These are phyloP conservation scores for Heracleum sosnowskyi DNA, from an alignment of 129 eudicot species.

Conservation along the genomic window DNA sequence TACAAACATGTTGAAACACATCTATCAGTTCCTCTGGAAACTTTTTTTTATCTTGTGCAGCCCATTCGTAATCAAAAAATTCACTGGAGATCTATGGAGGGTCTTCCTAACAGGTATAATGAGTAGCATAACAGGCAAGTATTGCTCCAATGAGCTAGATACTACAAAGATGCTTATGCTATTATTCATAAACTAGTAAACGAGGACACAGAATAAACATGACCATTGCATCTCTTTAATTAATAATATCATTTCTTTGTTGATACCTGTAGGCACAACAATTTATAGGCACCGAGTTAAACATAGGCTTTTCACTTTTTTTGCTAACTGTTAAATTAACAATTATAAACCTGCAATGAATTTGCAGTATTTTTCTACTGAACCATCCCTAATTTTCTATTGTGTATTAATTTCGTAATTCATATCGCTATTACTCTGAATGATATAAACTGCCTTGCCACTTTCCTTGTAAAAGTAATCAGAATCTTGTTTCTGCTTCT, in stretches of 20 bases:
- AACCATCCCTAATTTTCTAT: not conserved
- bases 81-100: conserved; percentile 96
- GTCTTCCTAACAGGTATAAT: conserved; percentile 93
- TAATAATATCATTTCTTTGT: not conserved
- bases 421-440: not conserved
- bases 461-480: conserved; percentile 10
- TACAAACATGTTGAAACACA: too few relatives aligned
- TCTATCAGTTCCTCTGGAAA: not conserved
- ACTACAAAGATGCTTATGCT: not conserved
- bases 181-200: not conserved
- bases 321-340: not conserved
- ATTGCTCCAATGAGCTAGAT: not conserved
- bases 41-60: conserved; percentile 37
- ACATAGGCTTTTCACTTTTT: not conserved
- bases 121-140: not conserved
- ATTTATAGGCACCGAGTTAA: not conserved
- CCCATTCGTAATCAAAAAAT: conserved; percentile 92
- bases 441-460: not conserved
- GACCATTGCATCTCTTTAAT: not conserved
- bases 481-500: conserved; percentile 16
- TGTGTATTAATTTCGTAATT: not conserved
- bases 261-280: not conserved
- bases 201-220: not conserved
- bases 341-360: not conserved
- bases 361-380: not conserved